These are phyloP conservation scores for Acorus gramineus DNA, from an alignment of 106 monocot species.

Conservation along the genomic window DNA sequence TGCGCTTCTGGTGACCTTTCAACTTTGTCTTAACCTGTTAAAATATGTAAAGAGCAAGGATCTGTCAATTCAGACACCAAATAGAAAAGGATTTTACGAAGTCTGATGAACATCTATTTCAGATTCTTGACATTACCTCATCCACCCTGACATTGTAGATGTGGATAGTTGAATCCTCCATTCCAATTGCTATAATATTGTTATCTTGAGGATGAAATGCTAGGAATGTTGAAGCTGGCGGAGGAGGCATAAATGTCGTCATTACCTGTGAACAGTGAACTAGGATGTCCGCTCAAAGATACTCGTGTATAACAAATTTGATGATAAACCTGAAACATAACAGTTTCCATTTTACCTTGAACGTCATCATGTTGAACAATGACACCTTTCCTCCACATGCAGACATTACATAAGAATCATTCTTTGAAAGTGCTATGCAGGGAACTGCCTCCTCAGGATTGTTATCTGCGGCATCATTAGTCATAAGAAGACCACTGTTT, in stretches of 20 bases:
- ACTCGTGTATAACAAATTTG: background rate
- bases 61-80: background rate
- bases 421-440: conserved; percentile 69
- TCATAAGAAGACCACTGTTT: conserved; percentile 53
- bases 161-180: conserved; percentile 66
- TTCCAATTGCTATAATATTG: conserved; percentile 70
- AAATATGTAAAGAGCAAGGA: background rate
- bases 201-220: conserved; percentile 73
- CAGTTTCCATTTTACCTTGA: conserved; percentile 31
- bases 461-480: conserved; percentile 27
- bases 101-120: too few species aligned
- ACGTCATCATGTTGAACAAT: conserved; percentile 76
- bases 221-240: conserved; percentile 53
- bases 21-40: conserved; percentile 45
- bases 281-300: background rate
- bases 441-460: conserved; percentile 44
- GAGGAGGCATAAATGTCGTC: conserved; percentile 66
- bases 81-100: too few species aligned
- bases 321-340: background rate
- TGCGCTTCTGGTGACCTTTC: conserved; percentile 49
- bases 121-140: conserved; percentile 23
- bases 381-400: conserved; percentile 69
- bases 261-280: conserved; percentile 30
- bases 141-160: conserved; percentile 68
- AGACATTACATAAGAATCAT: conserved; percentile 71